Evolutionary conservation across 495 filamentous ascomycete genomes (phyloP), one percentile per base, ranked within the genome.

Genomic region (Trichoderma erinaceum): DNA sequence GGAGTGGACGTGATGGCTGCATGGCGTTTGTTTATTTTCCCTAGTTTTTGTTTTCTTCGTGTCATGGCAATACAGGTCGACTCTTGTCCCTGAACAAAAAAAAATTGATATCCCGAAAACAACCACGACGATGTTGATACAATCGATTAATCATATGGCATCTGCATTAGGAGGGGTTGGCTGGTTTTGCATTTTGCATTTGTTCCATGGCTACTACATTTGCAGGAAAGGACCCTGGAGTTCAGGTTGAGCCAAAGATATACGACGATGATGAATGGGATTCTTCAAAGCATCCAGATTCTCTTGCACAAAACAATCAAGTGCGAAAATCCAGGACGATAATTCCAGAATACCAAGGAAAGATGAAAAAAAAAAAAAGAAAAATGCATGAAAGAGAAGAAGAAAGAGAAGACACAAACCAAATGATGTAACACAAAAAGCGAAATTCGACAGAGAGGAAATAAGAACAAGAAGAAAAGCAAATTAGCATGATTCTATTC

Each of bases 341-440:
- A 25, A 61, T 32, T 61, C 50, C 50, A 56, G 56, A 61, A 15
- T 21, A 61, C 15, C 7, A 61, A 29, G 23, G 18, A n/a, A 52
- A 23, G 25, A 32, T 4, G 23, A 35, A 15, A 61, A 32, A 21
- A 11, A 11, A 11, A 43, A n/a, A n/a, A n/a, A n/a, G n/a, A n/a
- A n/a, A 56, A 61, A 66, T 21, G 27, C 69, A 63, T 61, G 68
- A 69, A 63, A 35, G 65, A 64, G 64, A 64, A 48, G 18, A 38
- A 65, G 69, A 46, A 32, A 66, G 63, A 68, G 71, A 66, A 63
- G 41, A 44, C 50, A 29, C 29, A 29, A 71, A 71, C 70, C 67
- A 73, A 68, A 69, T 65, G 56, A 72, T 72, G 38, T 21, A 68
- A 11, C 56, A 13, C 29, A 13, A 61, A 61, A 25, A 32, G 12